Conservation (phyloP, 192 early-diverging fungal species). For the Backusella tuberculispora region DNA sequence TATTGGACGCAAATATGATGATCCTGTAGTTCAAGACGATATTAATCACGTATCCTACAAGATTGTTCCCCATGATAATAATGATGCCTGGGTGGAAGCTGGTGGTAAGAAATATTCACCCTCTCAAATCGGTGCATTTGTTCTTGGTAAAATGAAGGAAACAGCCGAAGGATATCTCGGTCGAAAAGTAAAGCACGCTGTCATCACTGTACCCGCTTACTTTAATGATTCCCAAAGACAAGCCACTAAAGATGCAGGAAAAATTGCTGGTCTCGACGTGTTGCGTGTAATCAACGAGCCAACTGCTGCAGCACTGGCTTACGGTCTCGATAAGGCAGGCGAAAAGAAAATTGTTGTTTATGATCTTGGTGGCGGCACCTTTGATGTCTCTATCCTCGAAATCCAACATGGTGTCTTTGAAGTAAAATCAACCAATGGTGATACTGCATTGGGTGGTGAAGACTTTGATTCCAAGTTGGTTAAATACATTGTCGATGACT, state of each 20-base stretch:
- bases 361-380: slow-evolving; percentile 99
- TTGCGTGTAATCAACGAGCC: slow-evolving; percentile 96
- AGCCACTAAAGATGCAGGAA: slow-evolving; percentile 95
- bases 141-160: slow-evolving; percentile 99
- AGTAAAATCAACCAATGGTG: slow-evolving; percentile 98
- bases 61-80: slow-evolving; percentile 94
- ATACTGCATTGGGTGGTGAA: slow-evolving; percentile 86
- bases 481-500: slow-evolving; percentile 78
- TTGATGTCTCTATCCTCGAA: slow-evolving; percentile 98
- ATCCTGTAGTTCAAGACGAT: slow-evolving; percentile 88
- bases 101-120: slow-evolving; percentile 96
- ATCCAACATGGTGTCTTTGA: slow-evolving; percentile 98
- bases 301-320: slow-evolving; percentile 92
- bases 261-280: slow-evolving; percentile 88
- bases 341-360: slow-evolving; percentile 95
- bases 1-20: slow-evolving; percentile 93
- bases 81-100: slow-evolving; percentile 97
- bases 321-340: slow-evolving; percentile 83
- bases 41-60: slow-evolving; percentile 92
- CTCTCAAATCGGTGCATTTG: slow-evolving; percentile 94
- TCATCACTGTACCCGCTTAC: slow-evolving; percentile 98
- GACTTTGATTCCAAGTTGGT: slow-evolving; percentile 79
- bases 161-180: slow-evolving; percentile 86
- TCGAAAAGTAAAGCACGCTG: slow-evolving; percentile 86
- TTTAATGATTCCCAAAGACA: slow-evolving; percentile 98